Percentiles rank a stretch among this genome's conserved stretches.
Conservation (phyloP, 805 yeast species). For the Priceomyces castillae region DNA sequence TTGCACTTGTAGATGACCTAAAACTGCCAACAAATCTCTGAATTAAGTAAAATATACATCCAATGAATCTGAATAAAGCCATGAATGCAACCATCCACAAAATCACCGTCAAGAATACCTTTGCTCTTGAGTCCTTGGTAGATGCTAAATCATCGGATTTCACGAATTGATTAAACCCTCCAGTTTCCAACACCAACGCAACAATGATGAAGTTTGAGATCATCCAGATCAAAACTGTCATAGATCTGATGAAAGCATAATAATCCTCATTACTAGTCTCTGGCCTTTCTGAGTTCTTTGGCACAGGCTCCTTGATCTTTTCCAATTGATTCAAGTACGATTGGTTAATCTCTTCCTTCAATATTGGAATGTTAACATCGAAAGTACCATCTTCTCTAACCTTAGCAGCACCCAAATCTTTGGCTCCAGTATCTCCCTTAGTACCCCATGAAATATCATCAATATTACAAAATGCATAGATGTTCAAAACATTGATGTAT, state of each 20-base stretch:
- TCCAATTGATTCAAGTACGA: constrained; percentile 52
- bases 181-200: constrained; percentile 43
- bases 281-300: constrained; percentile 23
- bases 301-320: constrained; percentile 46
- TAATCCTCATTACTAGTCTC: constrained; percentile 41
- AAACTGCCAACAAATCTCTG: constrained; percentile 30
- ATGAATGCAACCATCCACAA: constrained; percentile 62
- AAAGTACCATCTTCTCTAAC: constrained; percentile 54
- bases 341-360: constrained; percentile 52
- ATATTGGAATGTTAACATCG: constrained; percentile 51
- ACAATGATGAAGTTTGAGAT: constrained; percentile 40
- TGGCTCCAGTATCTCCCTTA: constrained; percentile 63
- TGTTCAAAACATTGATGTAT: constrained; percentile 56
- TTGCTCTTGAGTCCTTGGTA: constrained; percentile 31
- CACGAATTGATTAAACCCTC: constrained; percentile 40
- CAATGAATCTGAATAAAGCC: constrained; percentile 56
- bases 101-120: constrained; percentile 48
- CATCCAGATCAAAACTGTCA: constrained; percentile 49
- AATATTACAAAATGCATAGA: constrained; percentile 68
- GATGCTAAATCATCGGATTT: constrained; percentile 26
- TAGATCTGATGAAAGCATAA: constrained; percentile 43
- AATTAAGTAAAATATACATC: constrained; percentile 49
- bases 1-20: constrained; percentile 10
- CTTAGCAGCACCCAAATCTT: constrained; percentile 53
- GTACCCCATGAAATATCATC: constrained; percentile 77